Base-by-base conservation (phyloP, 2,329 filamentous ascomycete species). In the Fusarium sp. region DNA sequence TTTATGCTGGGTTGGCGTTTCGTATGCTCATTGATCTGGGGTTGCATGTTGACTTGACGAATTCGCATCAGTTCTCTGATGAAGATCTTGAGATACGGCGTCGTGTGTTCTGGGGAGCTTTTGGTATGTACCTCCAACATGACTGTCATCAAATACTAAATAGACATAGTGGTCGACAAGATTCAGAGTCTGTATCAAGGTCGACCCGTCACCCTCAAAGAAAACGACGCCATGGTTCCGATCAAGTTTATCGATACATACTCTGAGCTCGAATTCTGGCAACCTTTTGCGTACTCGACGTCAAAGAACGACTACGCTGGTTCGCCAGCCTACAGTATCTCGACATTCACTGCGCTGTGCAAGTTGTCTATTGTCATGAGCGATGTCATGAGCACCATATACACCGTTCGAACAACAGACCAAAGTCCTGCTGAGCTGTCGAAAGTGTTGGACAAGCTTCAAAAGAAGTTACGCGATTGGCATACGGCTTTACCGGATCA, bases 101-200 rank as follows among this genome's bases (percentile, higher is more conserved):
- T 4, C 53, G 76, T 9, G 67, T 77, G 0, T 78, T 76, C 5
- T 78, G 76, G 76, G 65, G 66, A 0, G 76, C 68, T 17, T 76
- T 68, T 2, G 65, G 65, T 68, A 41, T 5, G 42, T 54, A 7
- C 12, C 2, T 4, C 2, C 0, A 0, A 0, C 3, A 2, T 7
- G 2, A 0, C 0, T 1, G 29, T 5, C 18, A 25, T 1, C 14
- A 22, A 1, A 11, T 25, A 15, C 42, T 68, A 17, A 68, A 68
- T 36, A 29, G 3, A 12, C 1, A 13, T 3, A 67, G 62, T 67
- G 20, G 65, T 68, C 9, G 87, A 88, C 66, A 89, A 88, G 69
- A 83, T 88, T 12, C 87, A 89, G 65, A 85, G 83, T 18, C 74
- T 89, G 0, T 89, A 88, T 53, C 86, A 87, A 70, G 87, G 87